Conservation (phyloP, 495 filamentous ascomycete genomes). For the Neurospora sp. region DNA sequence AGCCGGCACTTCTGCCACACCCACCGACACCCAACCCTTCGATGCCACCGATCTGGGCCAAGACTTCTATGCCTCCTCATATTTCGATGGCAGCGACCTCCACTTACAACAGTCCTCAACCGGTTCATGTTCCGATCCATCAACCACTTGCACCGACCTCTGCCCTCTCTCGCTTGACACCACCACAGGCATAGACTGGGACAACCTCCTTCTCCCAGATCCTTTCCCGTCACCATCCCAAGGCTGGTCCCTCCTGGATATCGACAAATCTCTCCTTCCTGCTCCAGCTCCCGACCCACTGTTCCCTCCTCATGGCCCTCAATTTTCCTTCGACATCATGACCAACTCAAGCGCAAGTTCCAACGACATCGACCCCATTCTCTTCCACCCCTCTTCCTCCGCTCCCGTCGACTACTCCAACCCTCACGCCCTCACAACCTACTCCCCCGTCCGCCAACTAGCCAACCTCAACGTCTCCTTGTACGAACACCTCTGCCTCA, state of each 20-base stretch:
- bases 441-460: constrained; percentile 1
- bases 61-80: neutral
- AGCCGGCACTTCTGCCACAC: neutral
- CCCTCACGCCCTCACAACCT: neutral
- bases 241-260: neutral
- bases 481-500: constrained; percentile 2
- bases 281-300: neutral
- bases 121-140: neutral
- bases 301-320: neutral
- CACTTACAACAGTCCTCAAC: neutral
- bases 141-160: neutral
- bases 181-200: neutral
- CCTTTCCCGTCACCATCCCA: neutral
- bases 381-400: neutral
- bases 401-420: neutral
- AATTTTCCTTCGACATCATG: neutral
- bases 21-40: neutral
- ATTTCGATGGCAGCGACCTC: neutral
- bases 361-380: neutral
- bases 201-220: neutral
- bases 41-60: neutral
- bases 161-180: neutral
- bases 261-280: neutral
- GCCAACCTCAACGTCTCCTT: constrained; percentile 4
- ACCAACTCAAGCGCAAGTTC: neutral